phyloP scores from a whole-genome alignment of 805 yeast species.

The Schizosaccharomyces cryophilus region DNA sequence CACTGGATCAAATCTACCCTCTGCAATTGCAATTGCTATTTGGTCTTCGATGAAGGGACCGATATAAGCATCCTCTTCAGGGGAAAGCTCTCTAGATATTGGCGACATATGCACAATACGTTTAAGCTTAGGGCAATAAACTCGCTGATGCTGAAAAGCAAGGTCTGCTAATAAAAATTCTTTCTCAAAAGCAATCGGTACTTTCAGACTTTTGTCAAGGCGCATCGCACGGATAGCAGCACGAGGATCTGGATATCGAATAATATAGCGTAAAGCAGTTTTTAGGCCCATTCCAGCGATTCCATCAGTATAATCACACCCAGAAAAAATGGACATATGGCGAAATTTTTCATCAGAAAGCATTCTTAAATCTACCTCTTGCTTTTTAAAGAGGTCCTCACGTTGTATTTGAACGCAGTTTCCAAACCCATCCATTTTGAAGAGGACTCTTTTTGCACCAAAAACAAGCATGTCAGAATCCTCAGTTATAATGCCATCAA shows the following conservation, averaged over 20 bases:
- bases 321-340: conserved; percentile 66
- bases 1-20: conserved; percentile 45
- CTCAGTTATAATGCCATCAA: conserved; percentile 73
- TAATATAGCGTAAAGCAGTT: conserved; percentile 42
- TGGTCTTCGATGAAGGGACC: conserved; percentile 17
- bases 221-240: conserved; percentile 30
- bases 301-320: conserved; percentile 89
- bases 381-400: conserved; percentile 26
- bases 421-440: conserved; percentile 51
- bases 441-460: conserved; percentile 54
- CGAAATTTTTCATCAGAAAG: conserved; percentile 36
- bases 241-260: conserved; percentile 26
- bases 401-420: conserved; percentile 45
- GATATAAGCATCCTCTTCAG: neutral
- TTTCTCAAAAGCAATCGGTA: conserved; percentile 33
- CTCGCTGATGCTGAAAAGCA: conserved; percentile 70
- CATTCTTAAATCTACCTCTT: conserved; percentile 23
- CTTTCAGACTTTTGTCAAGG: conserved; percentile 31
- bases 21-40: conserved; percentile 31
- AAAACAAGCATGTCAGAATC: conserved; percentile 81
- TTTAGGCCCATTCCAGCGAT: conserved; percentile 57
- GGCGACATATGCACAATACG: conserved; percentile 16
- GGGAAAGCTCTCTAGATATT: neutral
- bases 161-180: conserved; percentile 44
- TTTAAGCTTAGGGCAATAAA: conserved; percentile 38